Evolutionary conservation across 1,139 yeast species (phyloP), one percentile per base, ranked within the genome.

Genomic region (Lodderomyces theae): DNA sequence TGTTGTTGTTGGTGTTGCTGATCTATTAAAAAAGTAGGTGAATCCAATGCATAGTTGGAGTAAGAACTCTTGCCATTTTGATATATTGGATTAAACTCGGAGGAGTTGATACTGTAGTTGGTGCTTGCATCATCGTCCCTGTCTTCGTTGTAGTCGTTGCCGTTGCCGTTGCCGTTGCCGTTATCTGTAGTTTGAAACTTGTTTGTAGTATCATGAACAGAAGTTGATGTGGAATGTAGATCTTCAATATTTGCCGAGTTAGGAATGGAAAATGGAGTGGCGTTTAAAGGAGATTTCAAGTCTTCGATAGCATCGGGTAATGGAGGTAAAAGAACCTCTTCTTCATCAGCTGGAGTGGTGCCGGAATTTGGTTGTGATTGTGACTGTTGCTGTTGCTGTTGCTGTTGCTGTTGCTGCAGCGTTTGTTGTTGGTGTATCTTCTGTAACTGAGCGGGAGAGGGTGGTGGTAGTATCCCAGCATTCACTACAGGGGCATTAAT

Each of bases 281-380:
- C 21, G 12, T 30, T 33, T 13, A 35, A 21, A 9, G 45, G 36
- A 21, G 34, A 33, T 18, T 36, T 41, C 18, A 43, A 40, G 32
- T 49, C 52, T 40, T 48, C 50, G 6, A 36, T 13, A 5, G 50
- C 51, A 25, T 56, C 60, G 3, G 74, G 74, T 32, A 69, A 52
- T 5, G 74, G 74, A 2, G 74, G 74, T 39, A 69, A 57, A 23
- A 68, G 54, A 7, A 57, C 47, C 43, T 67, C 72, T n/a, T 42
- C 42, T 4, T 11, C 24, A n/a, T 13, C 17, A 23, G 30, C n/a
- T 8, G 37, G 26, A n/a, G 25, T 28, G 6, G 35, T 7, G n/a
- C n/a, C n/a, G n/a, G n/a, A n/a, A 5, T 34, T 35, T 18, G 31
- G 29, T 15, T 22, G 40, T 11, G 8, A 16, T 17, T 28, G 39